phyloP scores from a whole-genome alignment of 2,329 filamentous ascomycete genomes.

The Alternaria sp. region DNA sequence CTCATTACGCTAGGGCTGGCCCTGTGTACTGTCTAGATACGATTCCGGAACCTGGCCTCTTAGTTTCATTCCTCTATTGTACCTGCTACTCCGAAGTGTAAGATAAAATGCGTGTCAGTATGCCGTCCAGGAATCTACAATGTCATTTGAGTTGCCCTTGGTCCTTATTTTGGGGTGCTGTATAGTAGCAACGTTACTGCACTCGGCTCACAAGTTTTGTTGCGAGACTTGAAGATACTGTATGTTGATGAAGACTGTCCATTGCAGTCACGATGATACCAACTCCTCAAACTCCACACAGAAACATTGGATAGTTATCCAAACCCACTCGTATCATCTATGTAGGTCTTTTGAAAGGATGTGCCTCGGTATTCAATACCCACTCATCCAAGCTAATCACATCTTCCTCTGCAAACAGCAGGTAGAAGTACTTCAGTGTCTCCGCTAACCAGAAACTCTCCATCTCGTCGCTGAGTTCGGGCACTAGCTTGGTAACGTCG shows the following conservation, averaged over 20 bases:
- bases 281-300: background rate
- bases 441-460: constrained; percentile 78
- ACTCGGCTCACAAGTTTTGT: background rate
- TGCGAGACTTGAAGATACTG: background rate
- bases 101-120: background rate
- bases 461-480: constrained; percentile 65
- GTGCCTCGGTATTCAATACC: constrained; percentile 62
- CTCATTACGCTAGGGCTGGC: background rate
- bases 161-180: background rate
- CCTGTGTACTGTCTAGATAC: background rate
- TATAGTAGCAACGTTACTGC: background rate
- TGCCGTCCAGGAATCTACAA: background rate
- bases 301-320: background rate
- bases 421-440: constrained; percentile 71
- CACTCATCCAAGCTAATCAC: constrained; percentile 68
- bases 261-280: background rate
- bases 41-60: background rate
- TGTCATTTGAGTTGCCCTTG: background rate
- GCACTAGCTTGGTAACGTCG: constrained; percentile 65
- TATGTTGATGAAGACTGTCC: background rate
- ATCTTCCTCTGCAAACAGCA: constrained; percentile 66
- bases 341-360: constrained; percentile 48
- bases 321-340: background rate
- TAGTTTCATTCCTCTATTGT: background rate
- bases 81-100: background rate